phyloP scores from a whole-genome alignment of 2,329 filamentous ascomycete species.

The Exophiala xenobiotica region DNA sequence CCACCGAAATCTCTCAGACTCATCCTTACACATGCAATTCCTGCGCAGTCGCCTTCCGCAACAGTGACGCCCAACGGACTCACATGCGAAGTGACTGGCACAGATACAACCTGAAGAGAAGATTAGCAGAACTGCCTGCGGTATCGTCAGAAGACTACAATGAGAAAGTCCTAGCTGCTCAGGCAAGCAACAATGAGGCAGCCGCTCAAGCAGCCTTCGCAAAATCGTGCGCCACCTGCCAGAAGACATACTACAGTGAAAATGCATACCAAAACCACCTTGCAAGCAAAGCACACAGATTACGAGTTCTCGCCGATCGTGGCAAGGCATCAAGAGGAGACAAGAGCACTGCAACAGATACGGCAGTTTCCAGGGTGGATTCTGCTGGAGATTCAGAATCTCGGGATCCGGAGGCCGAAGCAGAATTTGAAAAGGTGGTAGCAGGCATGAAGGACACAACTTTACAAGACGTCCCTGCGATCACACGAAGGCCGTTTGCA shows the following conservation, averaged over 20 bases:
- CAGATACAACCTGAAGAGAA: slow-evolving; percentile 93
- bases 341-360: slow-evolving; percentile 59
- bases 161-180: slow-evolving; percentile 90
- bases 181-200: slow-evolving; percentile 78
- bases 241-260: slow-evolving; percentile 93
- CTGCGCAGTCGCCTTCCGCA: slow-evolving; percentile 93
- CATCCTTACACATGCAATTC: slow-evolving; percentile 94
- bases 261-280: slow-evolving; percentile 94
- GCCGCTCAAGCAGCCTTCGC: slow-evolving; percentile 88
- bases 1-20: slow-evolving; percentile 26
- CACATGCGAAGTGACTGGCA: slow-evolving; percentile 99
- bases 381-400: slow-evolving; percentile 40
- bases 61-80: slow-evolving; percentile 84
- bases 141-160: slow-evolving; percentile 91
- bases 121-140: slow-evolving; percentile 84
- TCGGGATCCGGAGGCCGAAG: slow-evolving; percentile 43
- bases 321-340: slow-evolving; percentile 45
- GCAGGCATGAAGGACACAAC: slow-evolving; percentile 56
- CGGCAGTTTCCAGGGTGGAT: slow-evolving; percentile 61
- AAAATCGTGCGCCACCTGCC: slow-evolving; percentile 75
- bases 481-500: slow-evolving; percentile 41
- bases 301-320: slow-evolving; percentile 55
- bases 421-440: slow-evolving; percentile 71
- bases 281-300: slow-evolving; percentile 83
- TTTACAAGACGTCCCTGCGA: slow-evolving; percentile 21